These are phyloP conservation scores for Thoreauomyces humboldtii DNA, from an alignment of 192 early-diverging fungal species.

Conservation along the genomic window DNA sequence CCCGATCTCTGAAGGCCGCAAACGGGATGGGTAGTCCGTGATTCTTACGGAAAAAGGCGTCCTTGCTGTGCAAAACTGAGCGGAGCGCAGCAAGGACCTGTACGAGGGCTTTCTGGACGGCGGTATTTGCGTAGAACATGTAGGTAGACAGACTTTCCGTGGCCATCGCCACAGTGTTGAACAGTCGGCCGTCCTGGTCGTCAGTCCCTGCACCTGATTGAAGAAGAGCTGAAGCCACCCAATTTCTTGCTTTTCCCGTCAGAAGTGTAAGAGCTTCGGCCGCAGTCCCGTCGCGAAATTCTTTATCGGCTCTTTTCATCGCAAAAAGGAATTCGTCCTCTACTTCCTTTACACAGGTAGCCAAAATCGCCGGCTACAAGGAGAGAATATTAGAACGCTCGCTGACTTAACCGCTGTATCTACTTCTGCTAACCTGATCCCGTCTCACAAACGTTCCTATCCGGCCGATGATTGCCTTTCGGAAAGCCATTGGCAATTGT, in stretches of 20 bases:
- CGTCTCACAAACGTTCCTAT: conserved; percentile 13
- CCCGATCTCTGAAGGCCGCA: conserved; percentile 13
- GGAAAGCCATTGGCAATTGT: conserved; percentile 19
- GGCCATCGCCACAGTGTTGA: conserved; percentile 22
- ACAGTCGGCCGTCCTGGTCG: conserved; percentile 15
- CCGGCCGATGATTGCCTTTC: conserved; percentile 5
- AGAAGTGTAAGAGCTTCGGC: neutral
- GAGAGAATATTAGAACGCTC: too few species aligned
- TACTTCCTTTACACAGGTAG: conserved; percentile 21
- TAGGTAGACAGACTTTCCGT: conserved; percentile 22
- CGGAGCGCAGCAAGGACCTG: conserved; percentile 19
- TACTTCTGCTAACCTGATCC: neutral
- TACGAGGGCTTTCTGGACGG: conserved; percentile 28
- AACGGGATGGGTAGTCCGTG: conserved; percentile 24
- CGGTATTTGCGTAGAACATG: conserved; percentile 38
- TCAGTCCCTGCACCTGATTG: conserved; percentile 24
- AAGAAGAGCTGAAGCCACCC: conserved; percentile 26
- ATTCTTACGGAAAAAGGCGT: conserved; percentile 24
- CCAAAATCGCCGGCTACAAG: conserved; percentile 13
- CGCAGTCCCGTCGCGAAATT: neutral
- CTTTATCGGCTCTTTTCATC: conserved; percentile 33
- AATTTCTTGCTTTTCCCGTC: conserved; percentile 18
- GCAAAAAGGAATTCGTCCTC: conserved; percentile 25
- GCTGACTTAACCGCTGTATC: too few species aligned
- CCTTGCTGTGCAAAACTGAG: conserved; percentile 18